Base-by-base conservation (phyloP, 805 yeast genomes). In the Hemisphaericaspora nanyangensis region DNA sequence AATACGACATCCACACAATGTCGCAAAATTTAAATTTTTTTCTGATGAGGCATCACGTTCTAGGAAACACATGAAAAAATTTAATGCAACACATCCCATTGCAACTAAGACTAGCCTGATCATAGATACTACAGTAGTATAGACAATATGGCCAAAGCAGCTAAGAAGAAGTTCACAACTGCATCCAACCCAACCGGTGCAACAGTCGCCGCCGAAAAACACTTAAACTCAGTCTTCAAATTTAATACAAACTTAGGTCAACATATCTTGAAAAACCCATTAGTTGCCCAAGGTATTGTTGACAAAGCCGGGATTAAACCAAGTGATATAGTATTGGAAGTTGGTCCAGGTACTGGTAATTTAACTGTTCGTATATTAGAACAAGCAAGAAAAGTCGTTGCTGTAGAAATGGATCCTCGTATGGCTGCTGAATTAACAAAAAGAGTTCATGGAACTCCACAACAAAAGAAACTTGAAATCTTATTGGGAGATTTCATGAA, bases 271-370 rank as follows among this genome's bases (percentile, higher is more conserved):
- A 93, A 93, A 58, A 93, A 93, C 59, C 99, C 99, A 1, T 71
- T 90, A 39, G 93, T 93, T 20, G 98, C 99, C 5, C 98, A 93
- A 60, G 98, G 97, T 12, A 93, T 93, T 60, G 99, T 93, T 13
- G 98, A 93, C 60, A 91, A 91, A 56, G 98, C 99, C 1, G 84
- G 80, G 28, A 84, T 93, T 39, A 84, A 80, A 53, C 97, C 98
- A 3, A 82, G 95, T 22, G 99, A 93, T 57, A 79, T 80, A 6
- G 98, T 93, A 1, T 70, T 93, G 30, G 99, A 93, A 68, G 96
- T 93, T 37, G 99, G 99, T 54, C 99, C 99, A 3, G 99, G 99
- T 79, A 93, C 99, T 0, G 99, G 99, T 69, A 93, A 93, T 55
- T 73, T 93, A 65, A 93, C 99, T 0, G 95, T 91, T 27, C 74